Conservation (phyloP, 345 rosid species). For the Isatis tinctoria region DNA sequence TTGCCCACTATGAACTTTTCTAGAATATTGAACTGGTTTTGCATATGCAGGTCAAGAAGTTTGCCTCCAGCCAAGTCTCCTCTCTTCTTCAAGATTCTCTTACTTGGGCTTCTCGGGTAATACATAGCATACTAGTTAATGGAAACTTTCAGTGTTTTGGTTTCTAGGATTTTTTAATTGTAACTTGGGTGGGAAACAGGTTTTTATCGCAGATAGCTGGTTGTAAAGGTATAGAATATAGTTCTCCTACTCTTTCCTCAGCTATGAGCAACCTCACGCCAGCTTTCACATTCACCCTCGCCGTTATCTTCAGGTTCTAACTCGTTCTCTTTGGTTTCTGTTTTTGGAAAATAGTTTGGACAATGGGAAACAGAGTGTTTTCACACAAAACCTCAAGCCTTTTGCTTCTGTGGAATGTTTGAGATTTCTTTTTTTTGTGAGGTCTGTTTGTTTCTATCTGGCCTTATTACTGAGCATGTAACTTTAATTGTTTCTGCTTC, state of each 20-base stretch:
- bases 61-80: conserved; percentile 18
- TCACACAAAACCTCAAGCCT: too few relatives aligned
- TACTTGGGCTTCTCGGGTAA: conserved; percentile 26
- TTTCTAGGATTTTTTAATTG: background rate
- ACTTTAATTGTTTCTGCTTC: background rate
- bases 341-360: background rate
- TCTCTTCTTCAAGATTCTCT: conserved; percentile 24
- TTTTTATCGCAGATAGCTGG: conserved; percentile 6
- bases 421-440: background rate
- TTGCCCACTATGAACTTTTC: background rate
- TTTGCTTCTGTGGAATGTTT: too few relatives aligned
- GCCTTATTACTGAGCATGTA: background rate
- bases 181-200: conserved; percentile 19
- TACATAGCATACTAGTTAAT: too few relatives aligned
- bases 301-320: conserved; percentile 10
- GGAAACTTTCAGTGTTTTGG: background rate
- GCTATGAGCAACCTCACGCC: conserved; percentile 43
- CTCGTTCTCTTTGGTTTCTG: background rate
- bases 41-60: conserved; percentile 20
- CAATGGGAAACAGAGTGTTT: too few relatives aligned
- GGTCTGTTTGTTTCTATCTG: background rate
- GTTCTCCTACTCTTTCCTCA: conserved; percentile 44
- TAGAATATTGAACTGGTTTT: background rate
- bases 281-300: conserved; percentile 36
- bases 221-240: conserved; percentile 32